These are phyloP conservation scores for Rosa persica DNA, from an alignment of 306 rosid genomes.

Conservation along the genomic window DNA sequence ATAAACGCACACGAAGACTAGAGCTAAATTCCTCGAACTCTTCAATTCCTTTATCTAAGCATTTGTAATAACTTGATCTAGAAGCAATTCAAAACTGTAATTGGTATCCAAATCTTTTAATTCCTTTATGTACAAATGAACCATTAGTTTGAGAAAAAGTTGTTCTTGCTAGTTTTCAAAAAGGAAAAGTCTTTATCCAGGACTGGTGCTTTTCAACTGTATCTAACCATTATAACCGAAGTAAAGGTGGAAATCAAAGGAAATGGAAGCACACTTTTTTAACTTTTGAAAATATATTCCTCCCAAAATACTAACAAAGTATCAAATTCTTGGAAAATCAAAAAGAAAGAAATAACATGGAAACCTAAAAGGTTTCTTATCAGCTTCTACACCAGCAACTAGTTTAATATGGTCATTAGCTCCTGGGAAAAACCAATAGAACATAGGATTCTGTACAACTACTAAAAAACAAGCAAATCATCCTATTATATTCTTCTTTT, in stretches of 20 bases:
- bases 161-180: conserved; percentile 26
- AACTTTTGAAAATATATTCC: neutral
- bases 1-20: neutral
- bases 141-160: neutral
- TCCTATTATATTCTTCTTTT: neutral
- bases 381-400: neutral
- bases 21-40: neutral
- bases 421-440: neutral
- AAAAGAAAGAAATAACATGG: neutral
- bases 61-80: neutral
- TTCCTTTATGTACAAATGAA: neutral
- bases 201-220: conserved; percentile 46
- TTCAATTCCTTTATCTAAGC: neutral
- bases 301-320: neutral
- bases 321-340: neutral
- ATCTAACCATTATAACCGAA: conserved; percentile 74
- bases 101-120: neutral
- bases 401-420: neutral
- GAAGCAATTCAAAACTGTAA: neutral
- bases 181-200: conserved; percentile 14
- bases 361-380: neutral
- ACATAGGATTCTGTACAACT: neutral
- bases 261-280: conserved; percentile 15
- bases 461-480: neutral
- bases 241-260: conserved; percentile 23